Evolutionary conservation across 805 yeast genomes (phyloP), one percentile per base, ranked within the genome.

Genomic region (Cyberlindnera lachancei): DNA sequence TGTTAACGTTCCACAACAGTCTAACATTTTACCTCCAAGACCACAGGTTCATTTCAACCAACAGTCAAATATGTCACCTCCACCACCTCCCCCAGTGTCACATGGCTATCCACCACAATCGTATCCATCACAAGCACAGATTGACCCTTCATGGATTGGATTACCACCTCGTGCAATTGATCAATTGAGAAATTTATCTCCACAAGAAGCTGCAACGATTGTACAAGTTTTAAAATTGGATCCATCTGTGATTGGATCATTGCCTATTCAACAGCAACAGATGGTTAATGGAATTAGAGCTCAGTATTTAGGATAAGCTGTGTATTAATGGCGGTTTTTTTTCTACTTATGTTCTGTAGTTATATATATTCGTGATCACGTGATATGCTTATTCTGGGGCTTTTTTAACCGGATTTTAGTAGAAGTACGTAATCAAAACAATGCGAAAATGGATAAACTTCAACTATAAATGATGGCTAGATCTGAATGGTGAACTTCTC

Each of bases 161-260:
- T 54, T 75, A 22, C 69, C 78, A 25, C 61, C 61, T 27, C 56
- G 57, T 32, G 65, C 79, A 4, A 67, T 65, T 36, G 58, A 59
- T 15, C 78, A 74, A 52, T 58, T 79, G 25, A 53, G 66, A 15
- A 56, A 59, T 18, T 55, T 79, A 39, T 69, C 76, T 8, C 68
- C 66, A 22, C 69, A 70, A 29, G 82, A 79, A 52, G 80, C 81
- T 18, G 62, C 54, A 7, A 61, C 73, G 53, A 67, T 73, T 19
- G 59, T 58, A 27, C 75, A 70, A 41, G 72, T 75, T 11, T 52
- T 73, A 40, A 52, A 53, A 12, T 45, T 74, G 28, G 53, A 68
- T 1, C 66, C 61, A 12, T 66, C 30, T 3, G 32, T 31, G 7
- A 29, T 42, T 7, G 25, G 24, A 7, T 22, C 33, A 2, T 29